Evolutionary conservation across 331 rosid species (phyloP).

Genomic region (Pyrus hybrid): DNA sequence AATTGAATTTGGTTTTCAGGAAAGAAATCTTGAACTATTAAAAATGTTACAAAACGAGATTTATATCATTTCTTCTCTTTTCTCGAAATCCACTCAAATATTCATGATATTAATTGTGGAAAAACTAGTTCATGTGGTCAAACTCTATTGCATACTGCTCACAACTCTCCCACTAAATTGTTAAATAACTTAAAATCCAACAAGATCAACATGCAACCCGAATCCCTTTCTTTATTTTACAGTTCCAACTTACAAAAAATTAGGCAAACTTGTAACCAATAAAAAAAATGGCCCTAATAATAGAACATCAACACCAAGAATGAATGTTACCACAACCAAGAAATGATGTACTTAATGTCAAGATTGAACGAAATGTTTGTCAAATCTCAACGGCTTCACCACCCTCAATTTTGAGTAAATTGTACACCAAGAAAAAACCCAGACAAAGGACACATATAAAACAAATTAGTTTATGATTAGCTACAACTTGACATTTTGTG

Average conservation of each 20-base stretch:
- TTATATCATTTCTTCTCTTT: neutral
- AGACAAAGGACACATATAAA: neutral
- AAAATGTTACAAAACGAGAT: neutral
- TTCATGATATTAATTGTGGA: neutral
- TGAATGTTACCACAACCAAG: neutral
- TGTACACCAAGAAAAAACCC: neutral
- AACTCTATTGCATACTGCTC: neutral
- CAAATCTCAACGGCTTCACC: neutral
- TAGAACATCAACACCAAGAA: neutral
- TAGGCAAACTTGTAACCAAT: neutral
- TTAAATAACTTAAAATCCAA: neutral
- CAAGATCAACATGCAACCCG: neutral
- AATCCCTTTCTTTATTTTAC: neutral
- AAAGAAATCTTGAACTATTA: neutral
- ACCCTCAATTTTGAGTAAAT: neutral
- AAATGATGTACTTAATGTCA: neutral
- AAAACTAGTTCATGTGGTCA: neutral
- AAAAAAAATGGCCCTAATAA: neutral
- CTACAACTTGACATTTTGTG: conserved; percentile 16
- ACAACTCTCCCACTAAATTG: neutral
- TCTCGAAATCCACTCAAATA: neutral
- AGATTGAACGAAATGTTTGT: neutral
- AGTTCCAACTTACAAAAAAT: neutral
- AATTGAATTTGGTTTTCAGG: neutral
- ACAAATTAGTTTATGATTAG: neutral